These are phyloP conservation scores for Aurifilum marmelostoma DNA, from an alignment of 2,329 filamentous ascomycete species.

Conservation along the genomic window DNA sequence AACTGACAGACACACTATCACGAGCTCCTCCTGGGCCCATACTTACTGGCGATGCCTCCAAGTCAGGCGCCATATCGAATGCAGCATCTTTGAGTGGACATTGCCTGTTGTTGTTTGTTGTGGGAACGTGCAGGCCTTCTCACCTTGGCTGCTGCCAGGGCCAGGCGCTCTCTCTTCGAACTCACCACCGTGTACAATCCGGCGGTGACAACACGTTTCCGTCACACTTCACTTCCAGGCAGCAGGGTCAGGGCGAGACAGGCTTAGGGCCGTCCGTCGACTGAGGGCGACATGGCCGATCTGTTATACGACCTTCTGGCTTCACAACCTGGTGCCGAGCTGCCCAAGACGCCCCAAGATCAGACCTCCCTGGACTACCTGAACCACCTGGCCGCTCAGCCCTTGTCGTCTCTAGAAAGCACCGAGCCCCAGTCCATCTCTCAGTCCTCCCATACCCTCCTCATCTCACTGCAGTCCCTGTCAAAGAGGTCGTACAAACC, in stretches of 20 bases:
- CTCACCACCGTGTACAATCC: not conserved
- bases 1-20: slow-evolving; percentile 11
- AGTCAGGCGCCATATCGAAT: not conserved
- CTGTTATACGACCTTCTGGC: slow-evolving; percentile 74
- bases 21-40: not conserved
- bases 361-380: slow-evolving; percentile 71
- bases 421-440: slow-evolving; percentile 80
- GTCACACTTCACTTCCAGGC: not conserved
- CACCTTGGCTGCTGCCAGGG: not conserved
- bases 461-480: slow-evolving; percentile 82
- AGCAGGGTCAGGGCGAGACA: not conserved
- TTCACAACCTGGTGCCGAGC: slow-evolving; percentile 36
- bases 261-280: not conserved
- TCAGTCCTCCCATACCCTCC: slow-evolving; percentile 77
- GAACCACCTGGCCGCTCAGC: slow-evolving; percentile 74
- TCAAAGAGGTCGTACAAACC: slow-evolving; percentile 87
- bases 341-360: slow-evolving; percentile 44
- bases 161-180: not conserved
- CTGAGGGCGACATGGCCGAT: slow-evolving; percentile 60
- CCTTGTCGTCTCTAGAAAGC: slow-evolving; percentile 71
- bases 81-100: not conserved
- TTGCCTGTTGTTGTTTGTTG: not conserved
- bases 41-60: not conserved
- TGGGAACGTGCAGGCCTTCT: not conserved
- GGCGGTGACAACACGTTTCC: not conserved